Conservation (phyloP, 257 asterid genomes). For the Nyctanthes arbortristis region DNA sequence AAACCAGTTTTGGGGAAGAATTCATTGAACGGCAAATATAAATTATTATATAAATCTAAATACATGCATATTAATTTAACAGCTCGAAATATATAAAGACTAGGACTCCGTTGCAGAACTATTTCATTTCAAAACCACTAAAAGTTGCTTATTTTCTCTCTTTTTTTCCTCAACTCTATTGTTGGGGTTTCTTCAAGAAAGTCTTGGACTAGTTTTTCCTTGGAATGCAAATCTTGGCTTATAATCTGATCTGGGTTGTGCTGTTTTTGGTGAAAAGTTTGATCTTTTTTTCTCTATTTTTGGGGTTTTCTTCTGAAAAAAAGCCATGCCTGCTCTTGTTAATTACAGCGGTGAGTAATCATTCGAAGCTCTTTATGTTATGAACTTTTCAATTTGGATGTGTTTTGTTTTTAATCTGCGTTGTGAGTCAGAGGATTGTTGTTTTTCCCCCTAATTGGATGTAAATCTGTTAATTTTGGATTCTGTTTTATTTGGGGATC, state of each 20-base stretch:
- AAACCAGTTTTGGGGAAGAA: conserved; percentile 56
- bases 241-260: conserved; percentile 58
- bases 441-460: neutral
- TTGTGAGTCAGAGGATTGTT: conserved; percentile 12
- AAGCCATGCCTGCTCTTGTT: conserved; percentile 90
- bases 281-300: conserved; percentile 43
- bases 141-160: conserved; percentile 24
- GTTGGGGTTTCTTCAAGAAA: conserved; percentile 49
- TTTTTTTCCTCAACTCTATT: conserved; percentile 54
- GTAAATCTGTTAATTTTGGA: neutral
- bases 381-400: neutral
- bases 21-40: conserved; percentile 59
- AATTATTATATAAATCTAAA: neutral
- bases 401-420: conserved; percentile 5
- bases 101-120: conserved; percentile 8
- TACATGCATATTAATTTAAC: conserved; percentile 40
- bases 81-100: conserved; percentile 25
- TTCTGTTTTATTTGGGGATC: neutral
- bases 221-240: conserved; percentile 61
- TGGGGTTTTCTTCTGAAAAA: conserved; percentile 51
- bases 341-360: conserved; percentile 78
- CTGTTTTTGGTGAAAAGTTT: conserved; percentile 46
- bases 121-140: conserved; percentile 24
- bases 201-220: conserved; percentile 27
- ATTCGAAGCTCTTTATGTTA: neutral